Evolutionary conservation across 306 rosid species (phyloP), one percentile per base, ranked within the genome.

Genomic region (Cucurbita moschata): DNA sequence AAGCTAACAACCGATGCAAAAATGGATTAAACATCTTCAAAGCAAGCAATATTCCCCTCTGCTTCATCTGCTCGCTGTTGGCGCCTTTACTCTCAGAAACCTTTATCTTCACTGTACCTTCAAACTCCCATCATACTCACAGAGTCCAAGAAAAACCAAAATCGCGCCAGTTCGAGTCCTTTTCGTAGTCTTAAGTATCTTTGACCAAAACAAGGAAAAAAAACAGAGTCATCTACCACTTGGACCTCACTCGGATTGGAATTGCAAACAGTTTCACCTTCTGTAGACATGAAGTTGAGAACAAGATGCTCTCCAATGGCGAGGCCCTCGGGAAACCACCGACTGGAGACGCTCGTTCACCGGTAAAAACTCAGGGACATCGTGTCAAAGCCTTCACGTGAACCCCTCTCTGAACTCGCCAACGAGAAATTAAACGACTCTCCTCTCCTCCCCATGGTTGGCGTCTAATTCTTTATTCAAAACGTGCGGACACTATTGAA

Each of bases 301-400:
- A 47, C 19, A 44, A 67, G 55, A 67, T 43, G 56, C 42, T 5
- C 72, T 66, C 72, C 72, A 66, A 66, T 66, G 42, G 75, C 55
- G 52, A 46, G 19, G 54, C 35, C 66, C 38, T 7, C 53, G 38
- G 72, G 72, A 44, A 67, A 67, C 15, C 72, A 43, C 19, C 38
- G 26, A 65, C 71, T 42, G 37, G 16, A 65, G 21, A 40, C 16
- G 23, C 70, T 79, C 76, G 67, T 65, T 62, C 72, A 60, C 43
- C 50, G 51, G 50, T 70, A 21, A 30, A 40, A 6, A 74, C 73
- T 73, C 82, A 80, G 80, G 77, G 81, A 70, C 86, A 82, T 70
- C 52, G 42, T 59, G 73, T 77, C 72, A 53, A 67, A 76, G 18
- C 58, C 83, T 76, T 81, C 86, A 83, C 86, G 89, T 85, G 89